Evolutionary conservation across 2,329 filamentous ascomycete genomes (phyloP), one percentile per base, ranked within the genome.

Genomic region (Teratosphaeriaceae sp.): DNA sequence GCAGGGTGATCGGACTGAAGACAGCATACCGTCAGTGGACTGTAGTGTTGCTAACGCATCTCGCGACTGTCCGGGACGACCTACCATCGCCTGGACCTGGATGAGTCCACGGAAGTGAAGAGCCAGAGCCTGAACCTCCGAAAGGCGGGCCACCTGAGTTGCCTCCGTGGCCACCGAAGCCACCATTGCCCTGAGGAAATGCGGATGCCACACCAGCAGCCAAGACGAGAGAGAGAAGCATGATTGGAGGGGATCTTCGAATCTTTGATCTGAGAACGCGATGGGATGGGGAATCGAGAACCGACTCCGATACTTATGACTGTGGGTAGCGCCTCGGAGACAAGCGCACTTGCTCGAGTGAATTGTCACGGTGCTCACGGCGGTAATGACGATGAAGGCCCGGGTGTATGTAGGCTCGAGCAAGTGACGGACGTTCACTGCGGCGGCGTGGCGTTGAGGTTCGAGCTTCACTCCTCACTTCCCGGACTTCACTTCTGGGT

Each of bases 31-130:
- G n/a, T n/a, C n/a, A n/a, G n/a, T n/a, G n/a, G n/a, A 8, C 11
- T 19, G 11, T 15, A 19, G 3, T 12, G 35, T 38, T 15, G 18
- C 11, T 19, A n/a, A 13, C 16, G 31, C 15, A 19, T 13, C 19
- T 3, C 21, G n/a, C 6, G n/a, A 36, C 18, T 22, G 8, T 38
- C 18, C 19, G 16, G 19, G n/a, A 23, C 3, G 22, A 24, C 35
- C 3, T 22, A 38, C 35, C 35, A 38, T 38, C 35, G 35, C 35
- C 35, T 5, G 19, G 20, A 20, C 35, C 35, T 23, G 35, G 35
- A 19, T 22, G 35, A 13, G 11, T 22, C 19, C 11, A 38, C n/a
- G 20, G 20, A 38, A 15, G n/a, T 22, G 7, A 9, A 8, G 5
- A 7, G 19, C 15, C 20, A 20, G 7, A 11, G 16, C 19, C 16